phyloP scores from a whole-genome alignment of 2,329 filamentous ascomycete species.

The Diaporthe sp. region DNA sequence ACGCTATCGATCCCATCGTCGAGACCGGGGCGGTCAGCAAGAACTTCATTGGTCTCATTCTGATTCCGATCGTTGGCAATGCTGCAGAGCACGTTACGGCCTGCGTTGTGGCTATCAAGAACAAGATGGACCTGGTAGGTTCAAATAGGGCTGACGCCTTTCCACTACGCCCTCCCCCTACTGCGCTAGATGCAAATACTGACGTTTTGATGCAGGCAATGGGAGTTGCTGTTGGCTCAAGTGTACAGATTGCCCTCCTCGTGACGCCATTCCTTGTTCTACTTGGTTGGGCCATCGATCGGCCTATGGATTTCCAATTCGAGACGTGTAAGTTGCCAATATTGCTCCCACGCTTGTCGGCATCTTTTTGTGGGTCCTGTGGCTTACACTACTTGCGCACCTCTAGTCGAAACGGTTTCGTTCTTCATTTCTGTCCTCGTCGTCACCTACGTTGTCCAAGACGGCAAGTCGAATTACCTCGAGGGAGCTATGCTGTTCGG shows the following conservation, averaged over 20 bases:
- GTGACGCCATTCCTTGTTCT: slow-evolving; percentile 86
- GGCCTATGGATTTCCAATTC: slow-evolving; percentile 84
- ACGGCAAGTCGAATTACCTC: slow-evolving; percentile 87
- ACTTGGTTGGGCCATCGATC: slow-evolving; percentile 82
- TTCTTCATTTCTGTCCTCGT: slow-evolving; percentile 83
- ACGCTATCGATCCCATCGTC: slow-evolving; percentile 73
- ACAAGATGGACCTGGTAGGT: slow-evolving; percentile 76
- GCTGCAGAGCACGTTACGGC: slow-evolving; percentile 87
- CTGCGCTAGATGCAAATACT: background rate
- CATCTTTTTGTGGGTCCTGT: background rate
- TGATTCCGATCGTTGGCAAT: slow-evolving; percentile 85
- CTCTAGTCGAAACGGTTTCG: slow-evolving; percentile 78
- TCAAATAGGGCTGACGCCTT: background rate
- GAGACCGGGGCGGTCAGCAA: slow-evolving; percentile 80
- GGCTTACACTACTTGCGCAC: slow-evolving; percentile 41
- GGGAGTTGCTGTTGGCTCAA: slow-evolving; percentile 85
- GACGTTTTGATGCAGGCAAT: slow-evolving; percentile 67
- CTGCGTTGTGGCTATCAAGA: slow-evolving; percentile 81
- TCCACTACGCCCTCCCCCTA: too few species aligned
- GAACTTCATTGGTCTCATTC: slow-evolving; percentile 84
- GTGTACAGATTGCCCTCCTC: slow-evolving; percentile 85
- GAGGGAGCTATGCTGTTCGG: slow-evolving; percentile 79
- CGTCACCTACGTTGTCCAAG: slow-evolving; percentile 82
- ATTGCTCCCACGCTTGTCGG: background rate
- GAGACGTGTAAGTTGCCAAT: slow-evolving; percentile 68